Evolutionary conservation across 352 stramenopile species (phyloP), one percentile per base, ranked within the genome.

Genomic region (Globisporangium takayamanum): DNA sequence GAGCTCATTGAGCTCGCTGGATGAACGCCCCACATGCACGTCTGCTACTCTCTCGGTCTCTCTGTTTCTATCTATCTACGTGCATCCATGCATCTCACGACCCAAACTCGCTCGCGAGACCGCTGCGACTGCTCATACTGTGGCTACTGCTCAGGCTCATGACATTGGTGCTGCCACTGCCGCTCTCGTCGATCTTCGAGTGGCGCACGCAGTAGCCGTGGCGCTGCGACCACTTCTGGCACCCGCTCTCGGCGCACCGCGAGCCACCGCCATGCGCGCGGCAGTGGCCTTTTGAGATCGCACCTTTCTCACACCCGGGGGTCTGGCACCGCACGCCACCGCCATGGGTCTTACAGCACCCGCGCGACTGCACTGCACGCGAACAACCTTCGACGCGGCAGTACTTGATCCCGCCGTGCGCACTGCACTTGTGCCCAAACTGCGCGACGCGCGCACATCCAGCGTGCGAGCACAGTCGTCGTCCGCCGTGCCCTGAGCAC

Each of bases 311-410:
- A 57, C 87, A 96, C 12, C 80, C 80, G 4, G 69, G 69, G 15
- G 77, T 66, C 64, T 92, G 81, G 66, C 87, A 96, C n/a, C 81
- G 82, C 26, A 92, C 83, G 30, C 87, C 87, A 12, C 87, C 87
- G 8, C 87, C 87, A 60, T 96, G 87, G 2, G 83, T 92, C 67
- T 93, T 94, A 68, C 87, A 96, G 47, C 80, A 89, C 11, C 87
- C 87, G 14, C 87, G 82, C 42, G 82, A 91, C 66, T 94, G 84
- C 50, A 93, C 85, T 5, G 78, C 80, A 47, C 84, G 81, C 25
- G 79, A 64, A 41, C 85, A 94, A 0, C 74, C 78, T 22, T 89
- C 76, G 2, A 90, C 60, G 41, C 70, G 79, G 58, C 85, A 94
- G 50, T 81, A 78, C 55, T 90, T 92, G 55, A 90, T 70, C 6